A percentile compares a stretch with the other conserved stretches of the same genome.
These are phyloP conservation scores for Phascolomyces articulosus DNA, from an alignment of 371 early-diverging fungal genomes.

Conservation along the genomic window DNA sequence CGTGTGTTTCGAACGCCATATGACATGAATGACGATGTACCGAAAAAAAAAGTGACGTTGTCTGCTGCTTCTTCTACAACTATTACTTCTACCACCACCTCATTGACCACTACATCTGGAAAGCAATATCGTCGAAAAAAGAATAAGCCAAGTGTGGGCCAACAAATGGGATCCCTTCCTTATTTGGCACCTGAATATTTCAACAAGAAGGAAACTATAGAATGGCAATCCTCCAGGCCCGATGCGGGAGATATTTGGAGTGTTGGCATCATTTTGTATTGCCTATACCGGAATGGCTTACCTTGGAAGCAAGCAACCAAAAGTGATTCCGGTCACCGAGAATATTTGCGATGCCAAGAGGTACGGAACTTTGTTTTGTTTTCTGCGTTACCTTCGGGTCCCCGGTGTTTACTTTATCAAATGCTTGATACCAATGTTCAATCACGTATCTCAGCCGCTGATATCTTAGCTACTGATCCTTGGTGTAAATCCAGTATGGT, in stretches of 20 bases:
- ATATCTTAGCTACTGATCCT: constrained; percentile 66
- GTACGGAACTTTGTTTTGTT: constrained; percentile 3
- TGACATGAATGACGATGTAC: constrained; percentile 55
- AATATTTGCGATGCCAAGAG: constrained; percentile 44
- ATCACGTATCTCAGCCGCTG: constrained; percentile 57
- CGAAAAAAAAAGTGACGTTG: no score
- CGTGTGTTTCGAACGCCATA: constrained; percentile 81
- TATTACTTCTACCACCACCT: no score
- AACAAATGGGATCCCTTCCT: constrained; percentile 72
- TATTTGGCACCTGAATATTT: constrained; percentile 86
- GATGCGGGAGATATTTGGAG: constrained; percentile 78
- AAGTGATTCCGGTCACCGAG: constrained; percentile 65
- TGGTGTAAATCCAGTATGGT: constrained; percentile 53
- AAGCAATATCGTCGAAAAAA: no score
- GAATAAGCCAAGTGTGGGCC: constrained; percentile 7
- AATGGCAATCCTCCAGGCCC: constrained; percentile 22
- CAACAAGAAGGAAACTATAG: constrained; percentile 36
- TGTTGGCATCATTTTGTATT: constrained; percentile 77
- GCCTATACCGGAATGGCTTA: constrained; percentile 76
- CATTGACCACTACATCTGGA: no score
- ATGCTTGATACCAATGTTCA: constrained; percentile 44
- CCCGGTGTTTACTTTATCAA: constrained; percentile 49
- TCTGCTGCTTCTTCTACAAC: no score
- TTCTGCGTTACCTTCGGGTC: neutral
- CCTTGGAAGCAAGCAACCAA: constrained; percentile 55